Evolutionary conservation across 1,284 basidiomycete species (phyloP).

Genomic region (Ganoderma multipileum): DNA sequence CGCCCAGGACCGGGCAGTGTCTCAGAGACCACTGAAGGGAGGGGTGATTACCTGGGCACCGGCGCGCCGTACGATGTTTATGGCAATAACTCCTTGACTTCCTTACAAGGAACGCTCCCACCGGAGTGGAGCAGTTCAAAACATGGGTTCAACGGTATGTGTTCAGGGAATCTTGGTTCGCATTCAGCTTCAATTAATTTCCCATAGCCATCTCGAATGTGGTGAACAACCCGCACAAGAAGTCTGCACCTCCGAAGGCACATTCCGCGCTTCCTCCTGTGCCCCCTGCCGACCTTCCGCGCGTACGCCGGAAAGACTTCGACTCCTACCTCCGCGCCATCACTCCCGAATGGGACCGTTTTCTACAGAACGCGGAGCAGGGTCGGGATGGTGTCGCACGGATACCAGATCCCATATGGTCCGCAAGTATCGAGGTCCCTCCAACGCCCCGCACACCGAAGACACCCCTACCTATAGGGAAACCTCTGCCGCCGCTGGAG

Average conservation of each 20-base stretch:
- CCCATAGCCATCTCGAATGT: slow-evolving; percentile 72
- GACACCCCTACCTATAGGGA: slow-evolving; percentile 42
- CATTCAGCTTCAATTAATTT: slow-evolving; percentile 5
- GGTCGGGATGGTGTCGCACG: slow-evolving; percentile 54
- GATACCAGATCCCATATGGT: slow-evolving; percentile 41
- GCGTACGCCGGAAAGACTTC: slow-evolving; percentile 85
- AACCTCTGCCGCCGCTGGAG: slow-evolving; percentile 72
- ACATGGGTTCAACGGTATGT: slow-evolving; percentile 80
- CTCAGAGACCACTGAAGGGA: slow-evolving; percentile 68
- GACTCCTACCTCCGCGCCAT: slow-evolving; percentile 82
- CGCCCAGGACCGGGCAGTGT: slow-evolving; percentile 67
- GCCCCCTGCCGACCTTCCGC: slow-evolving; percentile 74
- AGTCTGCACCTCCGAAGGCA: slow-evolving; percentile 84
- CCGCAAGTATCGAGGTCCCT: slow-evolving; percentile 34
- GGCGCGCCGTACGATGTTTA: slow-evolving; percentile 36
- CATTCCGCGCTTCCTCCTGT: slow-evolving; percentile 81
- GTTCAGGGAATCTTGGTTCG: neutral
- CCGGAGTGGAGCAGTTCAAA: slow-evolving; percentile 80
- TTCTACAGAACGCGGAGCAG: slow-evolving; percentile 59
- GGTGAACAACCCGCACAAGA: slow-evolving; percentile 86
- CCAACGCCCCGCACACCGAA: slow-evolving; percentile 40
- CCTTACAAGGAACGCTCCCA: slow-evolving; percentile 49
- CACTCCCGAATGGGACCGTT: slow-evolving; percentile 79
- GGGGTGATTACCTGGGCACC: slow-evolving; percentile 45
- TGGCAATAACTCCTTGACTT: slow-evolving; percentile 32